Conservation (phyloP, 495 filamentous ascomycete genomes). For the Penicillium ochrochloron region DNA sequence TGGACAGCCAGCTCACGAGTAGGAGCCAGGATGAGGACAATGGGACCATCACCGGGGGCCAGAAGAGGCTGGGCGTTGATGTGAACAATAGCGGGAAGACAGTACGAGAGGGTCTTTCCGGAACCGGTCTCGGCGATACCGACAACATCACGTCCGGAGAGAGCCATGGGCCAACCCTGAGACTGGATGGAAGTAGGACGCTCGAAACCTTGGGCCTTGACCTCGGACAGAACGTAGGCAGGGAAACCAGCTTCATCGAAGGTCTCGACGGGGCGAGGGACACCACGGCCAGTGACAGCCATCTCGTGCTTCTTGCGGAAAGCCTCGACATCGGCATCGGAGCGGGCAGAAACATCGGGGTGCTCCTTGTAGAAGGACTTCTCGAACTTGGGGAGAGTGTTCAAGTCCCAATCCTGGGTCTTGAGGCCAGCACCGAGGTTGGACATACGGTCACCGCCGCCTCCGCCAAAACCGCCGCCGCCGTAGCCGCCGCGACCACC, state of each 20-base stretch:
- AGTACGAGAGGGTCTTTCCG: constrained; percentile 98
- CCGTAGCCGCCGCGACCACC: constrained; percentile 44
- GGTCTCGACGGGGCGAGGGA: constrained; percentile 90
- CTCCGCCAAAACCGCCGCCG: constrained; percentile 59
- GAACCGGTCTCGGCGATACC: constrained; percentile 99
- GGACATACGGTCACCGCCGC: constrained; percentile 85
- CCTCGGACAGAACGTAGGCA: constrained; percentile 94
- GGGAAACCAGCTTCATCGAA: constrained; percentile 99
- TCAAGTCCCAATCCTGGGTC: constrained; percentile 83
- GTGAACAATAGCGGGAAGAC: constrained; percentile 97
- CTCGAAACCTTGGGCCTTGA: constrained; percentile 94
- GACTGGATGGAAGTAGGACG: constrained; percentile 95
- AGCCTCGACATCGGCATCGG: constrained; percentile 77
- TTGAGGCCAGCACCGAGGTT: constrained; percentile 85
- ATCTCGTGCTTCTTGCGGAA: constrained; percentile 85
- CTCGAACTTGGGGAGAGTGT: constrained; percentile 89
- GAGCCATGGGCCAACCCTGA: constrained; percentile 98
- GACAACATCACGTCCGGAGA: constrained; percentile 97
- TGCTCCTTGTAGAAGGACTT: constrained; percentile 99
- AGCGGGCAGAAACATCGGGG: constrained; percentile 72
- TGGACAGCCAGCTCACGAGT: constrained; percentile 98
- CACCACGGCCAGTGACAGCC: constrained; percentile 71
- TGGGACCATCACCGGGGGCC: constrained; percentile 94
- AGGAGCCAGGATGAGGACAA: constrained; percentile 92
- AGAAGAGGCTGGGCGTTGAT: constrained; percentile 99